Evolutionary conservation across 1,284 basidiomycete species (phyloP).

Genomic region (Laetiporus sulphureus): DNA sequence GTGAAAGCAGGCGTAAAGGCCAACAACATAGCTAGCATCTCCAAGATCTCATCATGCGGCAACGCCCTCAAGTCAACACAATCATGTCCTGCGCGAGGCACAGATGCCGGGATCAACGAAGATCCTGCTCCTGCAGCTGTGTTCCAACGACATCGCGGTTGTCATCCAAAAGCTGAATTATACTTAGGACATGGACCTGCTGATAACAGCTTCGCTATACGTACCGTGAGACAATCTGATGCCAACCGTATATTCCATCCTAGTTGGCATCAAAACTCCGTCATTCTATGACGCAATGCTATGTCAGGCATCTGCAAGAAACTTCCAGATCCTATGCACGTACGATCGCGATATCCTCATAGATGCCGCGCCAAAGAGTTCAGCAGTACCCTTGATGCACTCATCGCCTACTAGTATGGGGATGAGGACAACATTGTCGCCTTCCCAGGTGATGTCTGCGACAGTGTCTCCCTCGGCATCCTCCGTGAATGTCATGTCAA

Average conservation of each 20-base stretch:
- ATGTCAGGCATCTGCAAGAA: background rate
- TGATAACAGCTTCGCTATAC: conserved; percentile 8
- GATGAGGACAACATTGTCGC: conserved; percentile 21
- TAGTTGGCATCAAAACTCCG: conserved; percentile 24
- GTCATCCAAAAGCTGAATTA: conserved; percentile 23
- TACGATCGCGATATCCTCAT: conserved; percentile 24
- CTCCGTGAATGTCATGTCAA: conserved; percentile 17
- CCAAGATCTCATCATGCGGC: conserved; percentile 19
- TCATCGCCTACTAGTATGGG: conserved; percentile 25
- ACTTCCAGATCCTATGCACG: conserved; percentile 8
- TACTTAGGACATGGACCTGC: background rate
- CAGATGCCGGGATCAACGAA: conserved; percentile 14
- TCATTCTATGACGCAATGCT: conserved; percentile 14
- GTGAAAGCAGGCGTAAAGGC: background rate
- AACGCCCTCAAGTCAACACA: conserved; percentile 20
- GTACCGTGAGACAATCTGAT: conserved; percentile 20
- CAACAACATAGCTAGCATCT: conserved; percentile 20
- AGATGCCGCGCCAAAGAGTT: conserved; percentile 25
- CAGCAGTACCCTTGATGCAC: conserved; percentile 20
- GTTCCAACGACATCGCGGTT: conserved; percentile 21
- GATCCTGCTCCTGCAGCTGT: conserved; percentile 15
- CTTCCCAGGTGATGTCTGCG: conserved; percentile 28
- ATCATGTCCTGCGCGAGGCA: conserved; percentile 16
- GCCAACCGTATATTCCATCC: conserved; percentile 25
- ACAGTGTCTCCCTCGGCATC: conserved; percentile 17